Percentiles rank a stretch among this genome's conserved stretches.
phyloP scores from a whole-genome alignment of 2,329 filamentous ascomycete species.

The Epicoccum nigrum region DNA sequence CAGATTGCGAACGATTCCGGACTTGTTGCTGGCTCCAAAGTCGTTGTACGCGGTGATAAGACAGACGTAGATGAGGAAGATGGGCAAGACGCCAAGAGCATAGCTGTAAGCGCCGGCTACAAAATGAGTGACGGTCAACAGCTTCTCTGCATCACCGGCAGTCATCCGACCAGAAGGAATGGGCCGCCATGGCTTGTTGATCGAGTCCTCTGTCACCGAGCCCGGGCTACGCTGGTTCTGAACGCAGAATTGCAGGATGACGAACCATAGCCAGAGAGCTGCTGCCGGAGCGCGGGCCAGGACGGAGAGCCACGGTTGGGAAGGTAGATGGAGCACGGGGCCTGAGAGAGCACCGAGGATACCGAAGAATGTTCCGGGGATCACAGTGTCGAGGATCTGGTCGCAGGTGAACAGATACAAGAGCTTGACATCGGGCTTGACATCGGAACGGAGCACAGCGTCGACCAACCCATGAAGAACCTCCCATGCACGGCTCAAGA shows the following conservation, averaged over 20 bases:
- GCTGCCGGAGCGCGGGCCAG: slow-evolving; percentile 8
- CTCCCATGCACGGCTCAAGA: too few species aligned
- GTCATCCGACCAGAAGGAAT: slow-evolving; percentile 36
- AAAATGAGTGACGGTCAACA: slow-evolving; percentile 16
- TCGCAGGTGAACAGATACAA: slow-evolving; percentile 7
- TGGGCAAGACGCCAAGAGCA: slow-evolving; percentile 8
- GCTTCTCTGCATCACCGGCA: slow-evolving; percentile 17
- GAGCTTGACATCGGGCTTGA: not conserved
- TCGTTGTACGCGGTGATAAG: slow-evolving; percentile 43
- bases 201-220: slow-evolving; percentile 46
- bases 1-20: slow-evolving; percentile 35
- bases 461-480: too few species aligned
- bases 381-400: slow-evolving; percentile 17
- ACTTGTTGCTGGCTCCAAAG: slow-evolving; percentile 33
- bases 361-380: slow-evolving; percentile 21
- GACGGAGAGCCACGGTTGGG: slow-evolving; percentile 2
- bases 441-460: not conserved
- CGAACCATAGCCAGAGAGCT: slow-evolving; percentile 43
- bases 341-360: slow-evolving; percentile 18
- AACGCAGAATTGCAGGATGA: slow-evolving; percentile 47
- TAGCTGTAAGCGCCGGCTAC: slow-evolving; percentile 8
- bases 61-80: slow-evolving; percentile 23
- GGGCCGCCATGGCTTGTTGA: slow-evolving; percentile 52
- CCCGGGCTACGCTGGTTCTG: slow-evolving; percentile 47
- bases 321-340: slow-evolving; percentile 11